Evolutionary conservation across 257 asterid genomes (phyloP).

Genomic region (Ophiorrhiza pumila): DNA sequence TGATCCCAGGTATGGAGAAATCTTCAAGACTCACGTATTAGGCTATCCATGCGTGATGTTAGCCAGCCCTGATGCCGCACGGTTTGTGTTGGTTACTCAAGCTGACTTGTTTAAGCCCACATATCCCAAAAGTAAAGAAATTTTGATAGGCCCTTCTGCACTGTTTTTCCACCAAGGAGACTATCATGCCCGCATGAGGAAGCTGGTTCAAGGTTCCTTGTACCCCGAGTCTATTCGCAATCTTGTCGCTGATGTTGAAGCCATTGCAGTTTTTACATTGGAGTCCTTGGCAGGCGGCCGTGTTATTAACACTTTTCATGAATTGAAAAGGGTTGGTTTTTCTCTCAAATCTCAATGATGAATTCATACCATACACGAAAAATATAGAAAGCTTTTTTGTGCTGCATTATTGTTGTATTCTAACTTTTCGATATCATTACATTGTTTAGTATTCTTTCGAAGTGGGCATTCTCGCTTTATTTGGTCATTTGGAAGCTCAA

Average conservation of each 20-base stretch:
- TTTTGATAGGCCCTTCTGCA: constrained; percentile 67
- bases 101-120: constrained; percentile 90
- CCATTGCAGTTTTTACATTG: constrained; percentile 44
- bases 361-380: no score
- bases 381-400: no score
- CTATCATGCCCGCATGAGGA: constrained; percentile 70
- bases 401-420: background rate
- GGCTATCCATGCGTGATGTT: constrained; percentile 88
- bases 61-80: constrained; percentile 87
- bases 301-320: constrained; percentile 48
- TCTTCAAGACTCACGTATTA: constrained; percentile 71
- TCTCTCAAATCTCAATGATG: background rate
- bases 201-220: constrained; percentile 51
- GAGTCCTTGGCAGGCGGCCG: constrained; percentile 46
- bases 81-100: constrained; percentile 60
- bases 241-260: constrained; percentile 43
- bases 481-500: constrained; percentile 52
- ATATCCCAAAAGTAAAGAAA: constrained; percentile 73
- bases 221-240: constrained; percentile 55
- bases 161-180: constrained; percentile 80
- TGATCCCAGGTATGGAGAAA: constrained; percentile 63
- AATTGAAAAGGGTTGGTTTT: constrained; percentile 64
- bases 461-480: constrained; percentile 62
- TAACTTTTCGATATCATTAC: background rate
- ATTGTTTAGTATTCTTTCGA: constrained; percentile 63